Conservation (phyloP, 768 basidiomycete species). For the Fomitopsis pulvina region DNA sequence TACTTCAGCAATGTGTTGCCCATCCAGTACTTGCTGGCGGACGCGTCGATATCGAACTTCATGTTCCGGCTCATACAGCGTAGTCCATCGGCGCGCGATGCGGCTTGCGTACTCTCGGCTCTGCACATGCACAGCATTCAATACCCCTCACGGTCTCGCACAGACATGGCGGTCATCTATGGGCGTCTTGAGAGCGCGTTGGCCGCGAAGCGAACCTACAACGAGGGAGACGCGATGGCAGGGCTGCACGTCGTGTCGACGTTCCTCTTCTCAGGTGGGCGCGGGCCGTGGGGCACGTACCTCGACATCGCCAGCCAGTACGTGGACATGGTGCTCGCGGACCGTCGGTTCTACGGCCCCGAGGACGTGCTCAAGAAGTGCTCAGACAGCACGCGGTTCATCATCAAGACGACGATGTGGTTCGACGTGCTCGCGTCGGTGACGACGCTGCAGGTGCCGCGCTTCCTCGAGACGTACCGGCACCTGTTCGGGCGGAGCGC, state of each 20-base stretch:
- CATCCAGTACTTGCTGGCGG: slow-evolving; percentile 67
- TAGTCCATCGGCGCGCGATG: slow-evolving; percentile 43
- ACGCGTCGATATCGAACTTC: slow-evolving; percentile 35
- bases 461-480: slow-evolving; percentile 50
- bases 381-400: slow-evolving; percentile 52
- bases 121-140: slow-evolving; percentile 38
- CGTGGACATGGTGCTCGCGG: slow-evolving; percentile 41
- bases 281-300: slow-evolving; percentile 63
- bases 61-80: slow-evolving; percentile 44
- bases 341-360: slow-evolving; percentile 30
- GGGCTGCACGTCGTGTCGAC: slow-evolving; percentile 71
- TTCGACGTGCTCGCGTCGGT: slow-evolving; percentile 79
- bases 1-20: slow-evolving; percentile 60
- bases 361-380: slow-evolving; percentile 40
- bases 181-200: slow-evolving; percentile 15
- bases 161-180: slow-evolving; percentile 16
- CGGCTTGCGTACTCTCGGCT: slow-evolving; percentile 57
- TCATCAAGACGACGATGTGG: slow-evolving; percentile 82
- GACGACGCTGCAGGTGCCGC: slow-evolving; percentile 55
- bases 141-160: slow-evolving; percentile 7
- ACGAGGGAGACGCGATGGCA: slow-evolving; percentile 71
- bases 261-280: slow-evolving; percentile 72
- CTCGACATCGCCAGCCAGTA: slow-evolving; percentile 54
- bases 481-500: slow-evolving; percentile 44
- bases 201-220: slow-evolving; percentile 21